Evolutionary conservation across 306 rosid species (phyloP).

Genomic region (Astragalus glycyphyllos): DNA sequence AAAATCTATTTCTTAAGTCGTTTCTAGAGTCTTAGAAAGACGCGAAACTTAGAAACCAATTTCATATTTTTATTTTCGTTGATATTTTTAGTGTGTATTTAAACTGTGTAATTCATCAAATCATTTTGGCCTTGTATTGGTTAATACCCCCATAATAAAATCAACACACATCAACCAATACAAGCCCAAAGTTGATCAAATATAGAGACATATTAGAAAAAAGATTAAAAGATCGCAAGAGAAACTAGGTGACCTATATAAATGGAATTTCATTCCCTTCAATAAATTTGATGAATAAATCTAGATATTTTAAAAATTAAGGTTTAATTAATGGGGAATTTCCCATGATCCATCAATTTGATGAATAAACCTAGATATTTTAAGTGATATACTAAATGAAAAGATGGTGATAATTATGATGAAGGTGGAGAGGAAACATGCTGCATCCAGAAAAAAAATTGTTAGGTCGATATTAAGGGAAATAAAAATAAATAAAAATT

Average conservation of each 20-base stretch:
- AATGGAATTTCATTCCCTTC: background rate
- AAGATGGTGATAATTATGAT: constrained; percentile 1
- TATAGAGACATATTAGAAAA: background rate
- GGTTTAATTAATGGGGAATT: constrained; percentile 7
- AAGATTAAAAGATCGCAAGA: background rate
- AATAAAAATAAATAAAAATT: background rate
- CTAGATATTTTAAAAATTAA: too few relatives aligned
- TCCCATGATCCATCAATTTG: background rate
- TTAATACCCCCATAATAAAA: constrained; percentile 42
- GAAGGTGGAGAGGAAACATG: background rate
- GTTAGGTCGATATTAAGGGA: constrained; percentile 17
- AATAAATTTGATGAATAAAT: background rate
- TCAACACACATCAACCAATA: constrained; percentile 49
- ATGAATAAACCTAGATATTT: background rate
- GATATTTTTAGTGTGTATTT: too few relatives aligned
- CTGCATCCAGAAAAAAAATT: constrained; percentile 10
- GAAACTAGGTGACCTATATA: background rate
- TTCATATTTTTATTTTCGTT: too few relatives aligned
- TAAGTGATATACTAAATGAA: background rate
- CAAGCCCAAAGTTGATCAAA: constrained; percentile 24
- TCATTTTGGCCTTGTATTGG: constrained; percentile 13
- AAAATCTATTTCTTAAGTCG: too few relatives aligned
- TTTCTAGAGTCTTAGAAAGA: too few relatives aligned
- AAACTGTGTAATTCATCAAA: background rate
- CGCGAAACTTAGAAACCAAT: too few relatives aligned